These are phyloP conservation scores for Alternaria angustiovoidea DNA, from an alignment of 2,329 filamentous ascomycete species.

Conservation along the genomic window DNA sequence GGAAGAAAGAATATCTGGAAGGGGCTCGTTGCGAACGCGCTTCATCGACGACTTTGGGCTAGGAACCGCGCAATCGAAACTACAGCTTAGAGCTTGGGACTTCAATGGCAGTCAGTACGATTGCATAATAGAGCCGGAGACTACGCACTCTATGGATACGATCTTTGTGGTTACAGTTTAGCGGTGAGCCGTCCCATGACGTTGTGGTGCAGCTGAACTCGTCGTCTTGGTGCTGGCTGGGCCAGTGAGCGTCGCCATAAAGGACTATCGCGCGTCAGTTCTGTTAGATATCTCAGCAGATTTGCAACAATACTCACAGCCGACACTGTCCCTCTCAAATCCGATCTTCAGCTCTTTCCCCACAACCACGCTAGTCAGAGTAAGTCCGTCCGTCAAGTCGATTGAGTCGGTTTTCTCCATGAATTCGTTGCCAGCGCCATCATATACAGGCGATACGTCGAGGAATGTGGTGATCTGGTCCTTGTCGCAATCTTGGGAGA, in stretches of 20 bases:
- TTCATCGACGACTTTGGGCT: neutral
- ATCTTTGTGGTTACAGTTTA: neutral
- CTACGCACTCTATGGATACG: neutral
- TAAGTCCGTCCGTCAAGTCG: neutral
- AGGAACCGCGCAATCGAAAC: neutral
- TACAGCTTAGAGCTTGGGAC: neutral
- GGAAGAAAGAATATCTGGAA: neutral
- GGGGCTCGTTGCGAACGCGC: neutral
- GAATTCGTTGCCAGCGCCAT: neutral
- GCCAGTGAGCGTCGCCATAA: conserved; percentile 1
- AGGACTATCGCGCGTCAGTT: neutral
- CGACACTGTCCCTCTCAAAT: neutral
- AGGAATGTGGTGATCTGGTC: neutral
- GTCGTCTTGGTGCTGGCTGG: neutral
- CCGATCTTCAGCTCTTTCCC: neutral
- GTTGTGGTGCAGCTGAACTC: neutral
- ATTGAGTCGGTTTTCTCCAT: conserved; percentile 2
- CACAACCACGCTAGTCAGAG: neutral
- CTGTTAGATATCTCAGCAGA: neutral
- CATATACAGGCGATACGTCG: neutral
- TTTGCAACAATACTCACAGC: neutral
- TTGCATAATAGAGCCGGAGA: neutral
- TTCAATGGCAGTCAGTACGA: neutral
- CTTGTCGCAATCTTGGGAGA: neutral
- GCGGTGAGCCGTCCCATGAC: neutral